These are phyloP conservation scores for Cryphonectria nitschkei DNA, from an alignment of 2,329 filamentous ascomycete species.

Conservation along the genomic window DNA sequence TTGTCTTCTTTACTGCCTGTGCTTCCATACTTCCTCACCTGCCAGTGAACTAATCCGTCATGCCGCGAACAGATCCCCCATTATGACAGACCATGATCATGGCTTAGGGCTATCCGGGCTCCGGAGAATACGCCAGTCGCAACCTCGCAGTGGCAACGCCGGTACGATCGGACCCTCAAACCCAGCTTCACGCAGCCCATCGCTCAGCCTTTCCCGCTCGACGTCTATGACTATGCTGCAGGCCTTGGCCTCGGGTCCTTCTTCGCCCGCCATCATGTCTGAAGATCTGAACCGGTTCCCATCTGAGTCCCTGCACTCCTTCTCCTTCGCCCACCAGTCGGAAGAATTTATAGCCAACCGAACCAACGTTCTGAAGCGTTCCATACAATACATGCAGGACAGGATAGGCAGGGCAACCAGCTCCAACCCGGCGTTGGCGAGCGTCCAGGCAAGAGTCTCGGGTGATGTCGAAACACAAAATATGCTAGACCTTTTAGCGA, in stretches of 20 bases:
- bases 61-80: constrained; percentile 65
- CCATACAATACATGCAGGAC: constrained; percentile 95
- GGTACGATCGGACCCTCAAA: constrained; percentile 64
- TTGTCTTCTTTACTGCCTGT: constrained; percentile 28
- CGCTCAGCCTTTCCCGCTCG: constrained; percentile 63
- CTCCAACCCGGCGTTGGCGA: constrained; percentile 75
- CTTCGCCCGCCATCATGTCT: constrained; percentile 71
- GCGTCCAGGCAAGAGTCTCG: constrained; percentile 78
- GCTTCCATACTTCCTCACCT: constrained; percentile 33
- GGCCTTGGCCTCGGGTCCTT: constrained; percentile 62
- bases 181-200: constrained; percentile 64
- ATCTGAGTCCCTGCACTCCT: constrained; percentile 94
- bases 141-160: constrained; percentile 66
- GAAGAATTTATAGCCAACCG: constrained; percentile 90
- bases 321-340: constrained; percentile 95
- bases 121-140: constrained; percentile 89
- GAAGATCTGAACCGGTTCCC: constrained; percentile 94
- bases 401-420: constrained; percentile 78
- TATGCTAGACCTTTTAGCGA: constrained; percentile 86
- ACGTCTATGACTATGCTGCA: constrained; percentile 72
- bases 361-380: constrained; percentile 90
- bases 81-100: constrained; percentile 86
- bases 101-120: constrained; percentile 84
- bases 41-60: constrained; percentile 20
- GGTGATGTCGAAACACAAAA: constrained; percentile 87